Evolutionary conservation across 192 early-diverging fungal species (phyloP), one percentile per base, ranked within the genome.

Genomic region (Podila epigama): DNA sequence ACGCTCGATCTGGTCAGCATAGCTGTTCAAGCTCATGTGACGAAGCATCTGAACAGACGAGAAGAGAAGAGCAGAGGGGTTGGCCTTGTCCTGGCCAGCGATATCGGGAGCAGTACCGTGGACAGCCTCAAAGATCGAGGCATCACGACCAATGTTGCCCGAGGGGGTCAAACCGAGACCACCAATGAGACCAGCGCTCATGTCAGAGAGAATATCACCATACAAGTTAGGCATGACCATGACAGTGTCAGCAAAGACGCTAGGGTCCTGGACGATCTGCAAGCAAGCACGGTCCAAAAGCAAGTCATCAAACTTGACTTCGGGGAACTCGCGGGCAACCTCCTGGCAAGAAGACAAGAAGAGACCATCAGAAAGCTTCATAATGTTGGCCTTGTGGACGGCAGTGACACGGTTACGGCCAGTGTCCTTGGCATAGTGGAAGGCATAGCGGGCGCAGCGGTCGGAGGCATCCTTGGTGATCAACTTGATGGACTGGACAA

Each of bases 171-270:
- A 85, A 36, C 97, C 97, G 58, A 99, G 90, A 53, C 97, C 97
- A 66, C 97, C 97, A 72, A 99, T 99, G 51, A 99, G 88, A 64
- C 97, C 97, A 63, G 97, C 97, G 66, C 96, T 91, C 88, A 99
- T 92, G 79, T 99, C 97, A 25, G 92, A 94, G 58, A 99, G 86
- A 87, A 99, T 99, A 83, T 99, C 97, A 70, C 97, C 97, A 69
- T 99, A 99, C 75, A 99, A 88, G 91, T 99, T 99, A 56, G 97
- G 97, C 96, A 99, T 98, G 75, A 97, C 97, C 96, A 99, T 97
- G 79, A 99, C 97, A 25, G 94, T 95, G 75, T 94, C 86, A 40
- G 88, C 89, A 69, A 89, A 99, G 61, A 93, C 86, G 54, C 90
- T 84, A 8, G 96, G 97, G 84, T 97, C 93, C 86, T 96, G 92